These are phyloP conservation scores for Metrosideros polymorpha DNA, from an alignment of 441 rosid species.

Conservation along the genomic window DNA sequence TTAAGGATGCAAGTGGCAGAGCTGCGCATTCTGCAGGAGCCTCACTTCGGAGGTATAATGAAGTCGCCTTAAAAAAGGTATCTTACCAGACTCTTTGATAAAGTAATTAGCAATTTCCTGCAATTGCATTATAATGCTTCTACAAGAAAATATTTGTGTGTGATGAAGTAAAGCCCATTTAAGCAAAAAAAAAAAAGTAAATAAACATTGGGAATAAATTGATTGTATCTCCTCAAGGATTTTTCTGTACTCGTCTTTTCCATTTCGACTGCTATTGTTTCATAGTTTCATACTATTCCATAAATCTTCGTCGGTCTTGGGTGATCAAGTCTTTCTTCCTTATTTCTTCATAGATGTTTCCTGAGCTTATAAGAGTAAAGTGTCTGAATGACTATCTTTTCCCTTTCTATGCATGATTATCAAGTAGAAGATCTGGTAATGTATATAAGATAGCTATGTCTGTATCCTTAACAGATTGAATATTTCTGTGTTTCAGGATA, in stretches of 20 bases:
- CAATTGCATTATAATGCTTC: not conserved
- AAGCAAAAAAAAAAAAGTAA: not conserved
- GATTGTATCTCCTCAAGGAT: not conserved
- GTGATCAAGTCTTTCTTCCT: slow-evolving; percentile 5
- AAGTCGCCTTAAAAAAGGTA: slow-evolving; percentile 92
- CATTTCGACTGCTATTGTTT: not conserved
- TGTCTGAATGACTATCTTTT: not conserved
- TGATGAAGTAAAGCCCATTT: not conserved
- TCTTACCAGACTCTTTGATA: not conserved
- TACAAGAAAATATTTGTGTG: not conserved
- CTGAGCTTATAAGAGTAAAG: not conserved
- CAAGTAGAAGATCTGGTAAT: not conserved
- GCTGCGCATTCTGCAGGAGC: slow-evolving; percentile 94
- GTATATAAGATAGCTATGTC: not conserved
- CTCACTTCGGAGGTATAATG: slow-evolving; percentile 91
- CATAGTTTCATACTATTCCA: not conserved
- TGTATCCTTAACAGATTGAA: not conserved
- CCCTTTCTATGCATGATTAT: not conserved
- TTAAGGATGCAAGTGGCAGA: slow-evolving; percentile 84
- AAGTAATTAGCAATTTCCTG: not conserved
- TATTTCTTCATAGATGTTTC: not conserved
- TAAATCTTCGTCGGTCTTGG: not conserved
- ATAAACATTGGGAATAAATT: not conserved
- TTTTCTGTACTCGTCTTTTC: not conserved
- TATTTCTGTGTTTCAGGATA: slow-evolving; percentile 38